A percentile compares a stretch with the other conserved stretches of the same genome.
These are phyloP conservation scores for Tetracladium setigerum DNA, from an alignment of 495 filamentous ascomycete genomes.

Conservation along the genomic window DNA sequence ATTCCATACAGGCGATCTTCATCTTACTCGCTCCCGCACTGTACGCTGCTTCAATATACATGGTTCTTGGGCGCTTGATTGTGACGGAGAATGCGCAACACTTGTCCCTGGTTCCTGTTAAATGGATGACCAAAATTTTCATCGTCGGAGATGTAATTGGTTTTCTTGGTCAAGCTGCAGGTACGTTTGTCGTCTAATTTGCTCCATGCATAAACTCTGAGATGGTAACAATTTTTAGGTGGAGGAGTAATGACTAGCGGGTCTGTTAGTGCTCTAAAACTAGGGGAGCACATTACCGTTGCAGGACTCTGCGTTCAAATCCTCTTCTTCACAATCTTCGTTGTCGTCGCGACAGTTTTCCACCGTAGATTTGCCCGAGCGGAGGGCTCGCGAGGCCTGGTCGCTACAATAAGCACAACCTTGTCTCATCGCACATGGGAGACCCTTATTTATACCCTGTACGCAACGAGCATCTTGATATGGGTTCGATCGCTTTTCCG, in stretches of 20 bases:
- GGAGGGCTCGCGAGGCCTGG: no score
- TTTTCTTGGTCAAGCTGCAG: conserved; percentile 27
- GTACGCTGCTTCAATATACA: conserved; percentile 28
- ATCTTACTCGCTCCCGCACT: conserved; percentile 40
- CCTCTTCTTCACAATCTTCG: conserved; percentile 41
- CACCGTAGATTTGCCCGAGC: no score
- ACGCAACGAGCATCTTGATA: conserved; percentile 44
- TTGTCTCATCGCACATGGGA: conserved; percentile 29
- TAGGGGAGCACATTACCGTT: conserved; percentile 27
- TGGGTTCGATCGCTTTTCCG: conserved; percentile 53
- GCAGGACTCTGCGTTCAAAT: conserved; percentile 39
- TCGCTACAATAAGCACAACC: no score
- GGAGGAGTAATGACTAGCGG: no score
- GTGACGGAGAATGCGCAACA: conserved; percentile 30
- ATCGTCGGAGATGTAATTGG: conserved; percentile 33
- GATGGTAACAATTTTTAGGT: no score
- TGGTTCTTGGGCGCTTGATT: conserved; percentile 30
- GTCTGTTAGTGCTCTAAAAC: no score
- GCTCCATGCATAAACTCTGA: background rate
- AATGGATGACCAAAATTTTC: conserved; percentile 32
- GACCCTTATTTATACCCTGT: conserved; percentile 41
- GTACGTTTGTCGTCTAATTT: background rate
- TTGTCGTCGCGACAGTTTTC: conserved; percentile 24
- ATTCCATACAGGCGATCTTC: conserved; percentile 35
- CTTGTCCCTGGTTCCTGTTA: conserved; percentile 22